A percentile compares a stretch with the other conserved stretches of the same genome.
Evolutionary conservation across 306 rosid genomes (phyloP).

Genomic region (Sindora glabra): DNA sequence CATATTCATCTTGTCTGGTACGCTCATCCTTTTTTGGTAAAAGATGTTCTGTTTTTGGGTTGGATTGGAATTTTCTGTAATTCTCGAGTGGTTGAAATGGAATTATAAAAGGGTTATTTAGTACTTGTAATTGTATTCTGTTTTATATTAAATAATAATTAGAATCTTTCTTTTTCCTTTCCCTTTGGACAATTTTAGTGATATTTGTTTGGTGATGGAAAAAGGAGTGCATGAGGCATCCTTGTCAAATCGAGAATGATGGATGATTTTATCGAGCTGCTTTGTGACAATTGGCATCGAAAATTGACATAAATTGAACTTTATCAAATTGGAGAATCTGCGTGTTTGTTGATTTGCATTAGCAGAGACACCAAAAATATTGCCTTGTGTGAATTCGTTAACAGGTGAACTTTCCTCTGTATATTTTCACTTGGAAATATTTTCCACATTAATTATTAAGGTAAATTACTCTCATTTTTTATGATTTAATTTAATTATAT

Average conservation of each 20-base stretch:
- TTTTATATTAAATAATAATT: slow-evolving; percentile 30
- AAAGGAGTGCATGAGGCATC: slow-evolving; percentile 8
- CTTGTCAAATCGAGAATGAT: slow-evolving; percentile 25
- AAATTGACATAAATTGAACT: too few species aligned
- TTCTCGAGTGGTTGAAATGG: slow-evolving; percentile 39
- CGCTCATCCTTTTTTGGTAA: slow-evolving; percentile 12
- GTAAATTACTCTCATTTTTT: too few species aligned
- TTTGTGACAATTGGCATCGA: slow-evolving; percentile 11
- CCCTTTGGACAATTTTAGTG: neutral
- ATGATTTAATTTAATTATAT: too few species aligned
- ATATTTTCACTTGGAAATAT: too few species aligned
- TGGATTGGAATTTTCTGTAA: slow-evolving; percentile 57
- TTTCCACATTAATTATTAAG: too few species aligned
- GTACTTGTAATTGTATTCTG: slow-evolving; percentile 28
- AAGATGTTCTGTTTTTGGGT: slow-evolving; percentile 18
- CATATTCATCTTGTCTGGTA: slow-evolving; percentile 14
- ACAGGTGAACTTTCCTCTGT: too few species aligned
- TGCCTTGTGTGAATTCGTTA: slow-evolving; percentile 11
- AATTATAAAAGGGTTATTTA: slow-evolving; percentile 21
- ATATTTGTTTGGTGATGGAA: slow-evolving; percentile 12
- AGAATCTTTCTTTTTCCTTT: slow-evolving; percentile 10
- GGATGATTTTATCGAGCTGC: neutral
- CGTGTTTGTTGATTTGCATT: slow-evolving; percentile 13
- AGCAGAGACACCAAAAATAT: slow-evolving; percentile 17
- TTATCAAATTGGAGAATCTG: slow-evolving; percentile 27